These are phyloP conservation scores for Guillardia theta DNA, from an alignment of 78 protist genomes.

Conservation along the genomic window DNA sequence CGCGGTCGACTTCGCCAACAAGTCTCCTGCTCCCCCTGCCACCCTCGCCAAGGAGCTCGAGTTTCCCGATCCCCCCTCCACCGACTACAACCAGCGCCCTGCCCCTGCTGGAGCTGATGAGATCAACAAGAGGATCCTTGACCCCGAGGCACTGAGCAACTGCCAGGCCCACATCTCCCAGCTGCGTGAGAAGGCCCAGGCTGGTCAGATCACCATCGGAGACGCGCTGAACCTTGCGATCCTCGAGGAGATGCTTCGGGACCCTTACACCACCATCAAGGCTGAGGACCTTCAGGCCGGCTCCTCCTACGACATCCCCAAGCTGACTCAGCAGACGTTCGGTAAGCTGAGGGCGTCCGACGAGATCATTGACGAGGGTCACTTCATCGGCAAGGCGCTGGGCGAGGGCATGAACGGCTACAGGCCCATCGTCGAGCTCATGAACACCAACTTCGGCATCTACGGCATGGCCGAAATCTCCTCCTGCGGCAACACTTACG, in stretches of 20 bases:
- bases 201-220: slow-evolving; percentile 29
- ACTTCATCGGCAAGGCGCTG: slow-evolving; percentile 50
- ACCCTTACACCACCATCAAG: slow-evolving; percentile 28
- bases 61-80: slow-evolving; percentile 35
- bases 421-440: slow-evolving; percentile 50
- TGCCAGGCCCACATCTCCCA: neutral
- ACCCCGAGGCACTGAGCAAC: neutral
- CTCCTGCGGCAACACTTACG: slow-evolving; percentile 42
- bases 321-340: slow-evolving; percentile 48
- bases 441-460: slow-evolving; percentile 53
- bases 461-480: slow-evolving; percentile 50
- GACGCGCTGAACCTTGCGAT: slow-evolving; percentile 48
- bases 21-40: slow-evolving; percentile 15
- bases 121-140: neutral
- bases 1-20: neutral
- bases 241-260: slow-evolving; percentile 48
- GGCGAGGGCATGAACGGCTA: slow-evolving; percentile 55
- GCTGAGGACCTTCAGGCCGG: slow-evolving; percentile 55
- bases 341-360: slow-evolving; percentile 44
- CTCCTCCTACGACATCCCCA: slow-evolving; percentile 48
- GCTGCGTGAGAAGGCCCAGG: neutral
- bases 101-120: neutral
- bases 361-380: slow-evolving; percentile 55
- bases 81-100: slow-evolving; percentile 37
- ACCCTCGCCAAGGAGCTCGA: slow-evolving; percentile 49